Evolutionary conservation across 345 rosid species (phyloP), one percentile per base, ranked within the genome.

Genomic region (Clausena lansium): DNA sequence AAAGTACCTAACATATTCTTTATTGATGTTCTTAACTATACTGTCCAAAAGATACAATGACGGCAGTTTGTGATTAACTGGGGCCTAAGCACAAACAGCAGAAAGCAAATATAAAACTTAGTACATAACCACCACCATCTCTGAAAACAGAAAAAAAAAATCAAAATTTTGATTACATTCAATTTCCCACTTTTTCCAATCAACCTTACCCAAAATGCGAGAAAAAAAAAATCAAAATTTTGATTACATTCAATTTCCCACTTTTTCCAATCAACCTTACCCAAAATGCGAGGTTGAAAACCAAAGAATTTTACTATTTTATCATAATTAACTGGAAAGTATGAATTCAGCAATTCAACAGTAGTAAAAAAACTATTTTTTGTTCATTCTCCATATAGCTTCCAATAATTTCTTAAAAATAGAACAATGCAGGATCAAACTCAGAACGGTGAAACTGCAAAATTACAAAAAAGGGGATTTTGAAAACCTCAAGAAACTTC

Each of bases 31-130:
- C 81, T 97, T 97, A 32, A 97, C 99, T 76, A 97, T 88, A 82
- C 99, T 94, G 77, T 97, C 99, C 83, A 97, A 84, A n/a, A 97
- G 92, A 85, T 97, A 97, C 4, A 97, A 79, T 9, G 98, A 94
- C 41, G 99, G 98, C 73, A 97, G 76, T 79, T 94, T 97, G 75
- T 91, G 99, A 67, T 94, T 98, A 28, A 89, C 89, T 39, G 98
- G 98, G 52, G 86, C 99, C 99, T 97, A 91, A 77, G 74, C 36
- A 71, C 24, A 39, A 5, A 67, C 28, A 70, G 20, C 24, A 67
- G 10, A 7, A 80, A 61, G 73, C 47, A 60, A 28, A 28, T 30
- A 64, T n/a, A 58, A 77, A 55, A 54, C 52, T 81, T 54, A 55
- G 13, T 9, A 9, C 15, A 33, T 2, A 60, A 47, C 2, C 20